phyloP scores from a whole-genome alignment of 1,139 yeast genomes.

The Blastobotrys aristatus region DNA sequence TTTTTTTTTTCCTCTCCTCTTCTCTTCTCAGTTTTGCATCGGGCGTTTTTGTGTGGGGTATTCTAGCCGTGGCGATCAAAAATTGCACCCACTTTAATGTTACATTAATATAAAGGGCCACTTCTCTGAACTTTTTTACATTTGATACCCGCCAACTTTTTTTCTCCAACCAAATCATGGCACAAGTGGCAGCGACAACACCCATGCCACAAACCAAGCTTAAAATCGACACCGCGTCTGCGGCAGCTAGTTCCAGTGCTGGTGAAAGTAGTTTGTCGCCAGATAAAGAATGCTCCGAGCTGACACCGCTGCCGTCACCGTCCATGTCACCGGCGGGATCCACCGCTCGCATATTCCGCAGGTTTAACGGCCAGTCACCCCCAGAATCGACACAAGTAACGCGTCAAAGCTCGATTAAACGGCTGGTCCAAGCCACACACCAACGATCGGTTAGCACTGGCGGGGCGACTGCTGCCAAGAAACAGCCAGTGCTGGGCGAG shows the following conservation, averaged over 20 bases:
- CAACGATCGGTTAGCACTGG: slow-evolving; percentile 3
- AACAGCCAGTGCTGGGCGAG: background rate
- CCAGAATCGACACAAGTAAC: slow-evolving; percentile 4
- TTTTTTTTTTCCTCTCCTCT: no score
- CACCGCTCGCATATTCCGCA: slow-evolving; percentile 8
- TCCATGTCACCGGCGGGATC: slow-evolving; percentile 12
- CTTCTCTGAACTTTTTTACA: background rate
- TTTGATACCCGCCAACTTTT: no score
- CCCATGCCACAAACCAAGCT: background rate
- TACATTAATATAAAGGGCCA: background rate
- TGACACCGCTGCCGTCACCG: slow-evolving; percentile 13
- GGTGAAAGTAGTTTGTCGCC: no score
- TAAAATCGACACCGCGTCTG: background rate
- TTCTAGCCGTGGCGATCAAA: no score
- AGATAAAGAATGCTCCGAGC: background rate
- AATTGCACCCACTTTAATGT: background rate
- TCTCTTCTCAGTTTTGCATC: no score
- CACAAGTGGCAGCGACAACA: background rate
- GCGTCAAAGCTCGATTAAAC: slow-evolving; percentile 4
- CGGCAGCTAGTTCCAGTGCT: no score
- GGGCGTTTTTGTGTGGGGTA: no score
- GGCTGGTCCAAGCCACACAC: background rate
- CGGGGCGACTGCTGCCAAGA: no score
- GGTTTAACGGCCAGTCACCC: slow-evolving; percentile 8
- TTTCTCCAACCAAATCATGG: background rate